Evolutionary conservation across 768 basidiomycete species (phyloP), one percentile per base, ranked within the genome.

Genomic region (Serendipita indica): DNA sequence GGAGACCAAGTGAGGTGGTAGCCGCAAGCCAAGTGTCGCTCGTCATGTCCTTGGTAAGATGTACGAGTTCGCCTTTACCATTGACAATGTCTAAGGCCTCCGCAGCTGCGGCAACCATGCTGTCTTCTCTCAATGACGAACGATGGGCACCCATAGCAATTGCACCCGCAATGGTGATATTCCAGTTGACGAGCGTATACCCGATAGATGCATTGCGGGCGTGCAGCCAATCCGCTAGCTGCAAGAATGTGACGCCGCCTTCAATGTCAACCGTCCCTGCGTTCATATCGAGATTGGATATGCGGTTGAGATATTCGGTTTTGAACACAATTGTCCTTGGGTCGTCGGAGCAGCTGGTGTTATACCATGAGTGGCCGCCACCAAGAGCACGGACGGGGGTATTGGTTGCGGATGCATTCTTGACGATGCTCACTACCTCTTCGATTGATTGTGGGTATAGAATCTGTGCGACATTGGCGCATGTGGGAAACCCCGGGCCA

Each of bases 141-240:
- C 61, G 39, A 52, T 61, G 61, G 5, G 61, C 58, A 37, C 61
- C 61, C 58, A 49, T 61, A 32, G 61, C 61, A 52, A 61, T 60
- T 12, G 61, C 58, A 16, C 61, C 61, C 13, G 61, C 61, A 49
- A 49, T 54, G 27, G 61, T 60, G 33, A 60, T 61, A 22, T 54
- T 54, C 49, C 49, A 54, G n/a, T 54, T 54, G 4, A 61, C 61
- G 25, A 61, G 39, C 3, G 61, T 61, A 32, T 61, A 61, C 30
- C 61, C 46, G 33, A 61, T 61, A 12, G 61, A 61, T 22, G 61
- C 61, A 25, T 49, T 49, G 33, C 58, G 58, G 43, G 32, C 39
- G 28, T 61, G 61, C 20, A 61, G 37, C 58, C 58, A 61, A 30
- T 59, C 45, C 30, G 61, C 61, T 32, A 61, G 58, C 32, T 61